Percentiles rank a stretch among this genome's conserved stretches.
phyloP scores from a whole-genome alignment of 805 yeast species.

The Wickerhamiella sergipiensis region DNA sequence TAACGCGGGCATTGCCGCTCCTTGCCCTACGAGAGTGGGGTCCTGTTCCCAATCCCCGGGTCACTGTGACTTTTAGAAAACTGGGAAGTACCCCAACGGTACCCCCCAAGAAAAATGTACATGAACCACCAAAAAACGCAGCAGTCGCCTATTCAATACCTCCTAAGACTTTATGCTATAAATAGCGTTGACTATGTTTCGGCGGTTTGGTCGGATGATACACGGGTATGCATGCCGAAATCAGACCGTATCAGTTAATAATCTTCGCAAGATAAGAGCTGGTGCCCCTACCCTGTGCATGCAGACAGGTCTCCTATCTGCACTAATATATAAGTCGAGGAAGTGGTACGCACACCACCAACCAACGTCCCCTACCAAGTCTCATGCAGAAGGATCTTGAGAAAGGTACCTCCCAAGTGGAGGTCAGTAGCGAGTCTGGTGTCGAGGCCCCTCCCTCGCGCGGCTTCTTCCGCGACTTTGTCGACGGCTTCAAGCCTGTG shows the following conservation, averaged over 20 bases:
- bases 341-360: not conserved
- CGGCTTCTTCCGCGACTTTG: not conserved
- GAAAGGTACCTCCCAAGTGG: not conserved
- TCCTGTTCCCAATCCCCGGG: not conserved
- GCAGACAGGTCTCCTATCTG: not conserved
- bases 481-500: constrained; percentile 17
- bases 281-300: not conserved
- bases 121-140: too few species aligned
- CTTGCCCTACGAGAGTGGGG: not conserved
- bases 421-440: not conserved
- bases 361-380: too few species aligned
- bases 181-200: not conserved
- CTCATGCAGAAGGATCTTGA: not conserved
- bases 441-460: not conserved
- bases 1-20: not conserved
- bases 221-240: not conserved
- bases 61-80: not conserved
- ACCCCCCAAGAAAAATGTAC: not conserved
- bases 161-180: too few species aligned
- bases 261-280: not conserved
- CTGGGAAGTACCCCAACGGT: too few species aligned
- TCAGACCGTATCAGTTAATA: not conserved
- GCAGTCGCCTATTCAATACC: not conserved
- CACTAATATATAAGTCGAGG: not conserved
- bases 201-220: not conserved